These are phyloP conservation scores for Sclerotiophoma versabilis DNA, from an alignment of 2,329 filamentous ascomycete species.

Conservation along the genomic window DNA sequence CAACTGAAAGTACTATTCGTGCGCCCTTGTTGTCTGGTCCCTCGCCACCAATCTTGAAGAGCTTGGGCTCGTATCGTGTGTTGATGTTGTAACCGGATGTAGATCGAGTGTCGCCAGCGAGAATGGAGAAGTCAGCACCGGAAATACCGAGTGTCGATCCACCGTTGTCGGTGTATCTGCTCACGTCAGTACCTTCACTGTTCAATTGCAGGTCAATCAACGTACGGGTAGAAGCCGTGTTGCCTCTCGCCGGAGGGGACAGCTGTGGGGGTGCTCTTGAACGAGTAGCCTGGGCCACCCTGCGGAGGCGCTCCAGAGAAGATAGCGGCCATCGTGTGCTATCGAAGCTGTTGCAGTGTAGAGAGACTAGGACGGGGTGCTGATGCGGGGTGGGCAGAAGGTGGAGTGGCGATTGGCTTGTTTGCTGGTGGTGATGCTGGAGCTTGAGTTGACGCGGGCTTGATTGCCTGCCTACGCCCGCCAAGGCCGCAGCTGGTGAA, in stretches of 20 bases:
- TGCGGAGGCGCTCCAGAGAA: slow-evolving; percentile 59
- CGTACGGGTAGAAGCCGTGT: slow-evolving; percentile 93
- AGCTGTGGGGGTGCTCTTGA: slow-evolving; percentile 59
- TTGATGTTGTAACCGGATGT: slow-evolving; percentile 98
- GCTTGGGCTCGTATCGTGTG: slow-evolving; percentile 91
- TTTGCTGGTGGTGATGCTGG: slow-evolving; percentile 31
- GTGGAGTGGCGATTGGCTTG: slow-evolving; percentile 21
- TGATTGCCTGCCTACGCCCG: slow-evolving; percentile 21
- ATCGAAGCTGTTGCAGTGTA: slow-evolving; percentile 5
- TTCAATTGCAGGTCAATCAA: neutral
- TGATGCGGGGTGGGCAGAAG: slow-evolving; percentile 20
- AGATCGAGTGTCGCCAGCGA: slow-evolving; percentile 95
- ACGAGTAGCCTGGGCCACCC: slow-evolving; percentile 66
- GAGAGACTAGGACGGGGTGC: slow-evolving; percentile 1
- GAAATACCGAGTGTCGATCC: slow-evolving; percentile 95
- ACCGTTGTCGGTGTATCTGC: slow-evolving; percentile 95
- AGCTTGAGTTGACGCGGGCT: slow-evolving; percentile 39
- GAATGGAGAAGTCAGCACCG: slow-evolving; percentile 91
- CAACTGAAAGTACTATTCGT: slow-evolving; percentile 88
- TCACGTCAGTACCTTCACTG: slow-evolving; percentile 21
- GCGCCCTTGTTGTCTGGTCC: slow-evolving; percentile 84
- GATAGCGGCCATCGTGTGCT: slow-evolving; percentile 61
- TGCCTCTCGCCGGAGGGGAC: slow-evolving; percentile 62
- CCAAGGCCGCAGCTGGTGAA: slow-evolving; percentile 19
- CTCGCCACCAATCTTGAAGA: slow-evolving; percentile 95